phyloP scores from a whole-genome alignment of 805 yeast genomes.

The Jamesozyma spencerorum region DNA sequence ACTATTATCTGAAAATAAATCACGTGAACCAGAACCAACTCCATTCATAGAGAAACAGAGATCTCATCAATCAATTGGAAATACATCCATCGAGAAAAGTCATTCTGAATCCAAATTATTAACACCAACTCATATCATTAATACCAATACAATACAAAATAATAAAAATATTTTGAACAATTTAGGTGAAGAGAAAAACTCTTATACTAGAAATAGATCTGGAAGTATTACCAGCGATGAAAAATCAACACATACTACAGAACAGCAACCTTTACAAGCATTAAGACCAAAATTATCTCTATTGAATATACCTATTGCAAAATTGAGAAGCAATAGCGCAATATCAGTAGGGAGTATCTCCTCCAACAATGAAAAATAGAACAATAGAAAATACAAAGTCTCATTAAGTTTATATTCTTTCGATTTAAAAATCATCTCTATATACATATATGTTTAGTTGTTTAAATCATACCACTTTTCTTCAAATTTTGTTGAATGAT shows the following conservation, averaged over 20 bases:
- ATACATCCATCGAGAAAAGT: too few species aligned
- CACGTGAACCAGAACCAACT: too few species aligned
- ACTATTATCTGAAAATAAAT: neutral
- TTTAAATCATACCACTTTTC: conserved; percentile 60
- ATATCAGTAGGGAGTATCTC: too few species aligned
- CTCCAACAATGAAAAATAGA: neutral
- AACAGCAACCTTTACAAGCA: neutral
- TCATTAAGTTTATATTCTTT: neutral
- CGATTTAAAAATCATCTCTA: too few species aligned
- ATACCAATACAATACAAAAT: conserved; percentile 6
- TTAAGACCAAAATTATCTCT: conserved; percentile 18
- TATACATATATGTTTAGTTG: neutral
- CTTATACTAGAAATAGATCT: neutral
- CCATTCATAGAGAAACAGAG: neutral
- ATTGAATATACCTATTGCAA: conserved; percentile 24
- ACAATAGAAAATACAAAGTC: neutral
- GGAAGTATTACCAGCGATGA: neutral
- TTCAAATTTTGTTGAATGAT: conserved; percentile 74
- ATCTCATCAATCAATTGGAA: neutral
- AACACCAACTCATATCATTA: conserved; percentile 4
- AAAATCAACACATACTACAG: neutral
- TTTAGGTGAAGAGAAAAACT: conserved; percentile 6
- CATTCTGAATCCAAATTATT: too few species aligned
- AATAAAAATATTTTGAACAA: conserved; percentile 9
- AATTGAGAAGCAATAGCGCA: conserved; percentile 13